Conservation (phyloP, 441 rosid genomes). For the Manihot esculenta region DNA sequence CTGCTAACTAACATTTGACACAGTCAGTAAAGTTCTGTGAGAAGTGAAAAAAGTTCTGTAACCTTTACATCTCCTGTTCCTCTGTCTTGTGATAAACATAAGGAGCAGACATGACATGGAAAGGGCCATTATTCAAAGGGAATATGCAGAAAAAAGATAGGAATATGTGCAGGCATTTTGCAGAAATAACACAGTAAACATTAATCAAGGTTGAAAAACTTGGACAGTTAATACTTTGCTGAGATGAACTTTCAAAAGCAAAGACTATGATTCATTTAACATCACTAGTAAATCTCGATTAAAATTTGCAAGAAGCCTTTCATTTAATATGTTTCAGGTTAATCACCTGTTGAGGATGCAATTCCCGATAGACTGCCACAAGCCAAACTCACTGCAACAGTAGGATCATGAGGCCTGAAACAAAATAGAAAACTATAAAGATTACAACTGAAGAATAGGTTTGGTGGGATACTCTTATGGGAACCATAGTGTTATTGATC, state of each 20-base stretch:
- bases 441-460: slow-evolving; percentile 2
- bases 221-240: not conserved
- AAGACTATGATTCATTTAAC: not conserved
- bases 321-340: slow-evolving; percentile 22
- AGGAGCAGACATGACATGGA: not conserved
- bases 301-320: slow-evolving; percentile 6
- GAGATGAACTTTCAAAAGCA: not conserved
- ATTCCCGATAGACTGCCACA: slow-evolving; percentile 96
- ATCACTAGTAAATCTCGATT: not conserved
- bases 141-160: slow-evolving; percentile 3
- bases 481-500: slow-evolving; percentile 9
- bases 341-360: slow-evolving; percentile 87
- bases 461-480: not conserved
- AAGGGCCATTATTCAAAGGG: slow-evolving; percentile 1
- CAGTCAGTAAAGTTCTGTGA: slow-evolving; percentile 8
- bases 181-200: slow-evolving; percentile 3
- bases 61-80: slow-evolving; percentile 14
- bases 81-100: not conserved
- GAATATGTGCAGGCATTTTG: slow-evolving; percentile 12
- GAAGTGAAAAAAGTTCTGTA: not conserved
- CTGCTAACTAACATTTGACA: slow-evolving; percentile 13
- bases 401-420: slow-evolving; percentile 75
- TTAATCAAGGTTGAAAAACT: not conserved
- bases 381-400: slow-evolving; percentile 63
- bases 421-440: not conserved